Evolutionary conservation across 768 basidiomycete species (phyloP).

Genomic region (Baorangia bicolor): DNA sequence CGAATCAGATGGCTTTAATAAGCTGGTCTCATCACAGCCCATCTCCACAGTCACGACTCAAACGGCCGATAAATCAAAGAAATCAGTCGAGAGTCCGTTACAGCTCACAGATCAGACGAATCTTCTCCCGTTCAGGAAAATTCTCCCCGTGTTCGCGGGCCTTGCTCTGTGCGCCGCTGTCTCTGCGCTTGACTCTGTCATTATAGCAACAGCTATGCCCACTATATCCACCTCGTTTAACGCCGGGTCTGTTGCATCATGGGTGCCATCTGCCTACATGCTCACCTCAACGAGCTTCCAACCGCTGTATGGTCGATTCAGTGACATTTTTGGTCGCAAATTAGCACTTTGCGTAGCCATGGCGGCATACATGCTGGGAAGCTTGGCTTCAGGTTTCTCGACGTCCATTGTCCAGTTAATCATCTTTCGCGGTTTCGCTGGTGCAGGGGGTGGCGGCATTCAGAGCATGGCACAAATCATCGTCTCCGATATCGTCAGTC

Average conservation of each 20-base stretch:
- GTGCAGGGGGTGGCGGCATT: conserved; percentile 70
- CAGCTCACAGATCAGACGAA: conserved; percentile 74
- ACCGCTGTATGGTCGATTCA: conserved; percentile 58
- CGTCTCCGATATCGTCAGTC: conserved; percentile 68
- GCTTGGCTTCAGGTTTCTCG: conserved; percentile 64
- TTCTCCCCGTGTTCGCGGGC: conserved; percentile 61
- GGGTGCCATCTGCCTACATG: conserved; percentile 74
- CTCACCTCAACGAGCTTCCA: conserved; percentile 47
- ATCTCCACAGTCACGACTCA: conserved; percentile 2
- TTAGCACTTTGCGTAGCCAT: conserved; percentile 55
- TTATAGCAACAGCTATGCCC: conserved; percentile 73
- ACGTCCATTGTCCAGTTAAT: conserved; percentile 66
- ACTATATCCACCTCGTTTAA: conserved; percentile 66
- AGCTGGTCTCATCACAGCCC: conserved; percentile 2
- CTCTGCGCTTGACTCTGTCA: conserved; percentile 66
- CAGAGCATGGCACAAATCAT: conserved; percentile 70
- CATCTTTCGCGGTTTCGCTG: conserved; percentile 64
- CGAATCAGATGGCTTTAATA: conserved; percentile 1
- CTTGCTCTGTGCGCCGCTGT: conserved; percentile 61
- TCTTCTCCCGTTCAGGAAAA: conserved; percentile 61
- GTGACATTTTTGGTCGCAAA: conserved; percentile 70
- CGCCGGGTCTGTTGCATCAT: conserved; percentile 45
- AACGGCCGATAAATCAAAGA: background rate
- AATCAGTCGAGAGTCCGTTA: background rate
- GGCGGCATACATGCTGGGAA: conserved; percentile 64